Conservation (phyloP, 1,284 basidiomycete genomes). For the Boletus sp. region DNA sequence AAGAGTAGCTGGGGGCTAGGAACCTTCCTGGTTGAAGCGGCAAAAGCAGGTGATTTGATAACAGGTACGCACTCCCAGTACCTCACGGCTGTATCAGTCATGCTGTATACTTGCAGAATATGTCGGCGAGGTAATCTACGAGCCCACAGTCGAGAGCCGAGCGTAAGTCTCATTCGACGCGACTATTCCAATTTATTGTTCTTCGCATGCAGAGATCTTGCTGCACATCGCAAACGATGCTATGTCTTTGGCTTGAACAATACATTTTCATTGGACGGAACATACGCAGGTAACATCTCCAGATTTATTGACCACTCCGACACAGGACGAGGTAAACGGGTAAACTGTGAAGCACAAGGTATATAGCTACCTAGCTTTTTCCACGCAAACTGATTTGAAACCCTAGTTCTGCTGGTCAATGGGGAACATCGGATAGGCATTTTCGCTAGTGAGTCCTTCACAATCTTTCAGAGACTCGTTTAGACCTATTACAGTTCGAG, state of each 20-base stretch:
- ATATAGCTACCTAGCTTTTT: constrained; percentile 7
- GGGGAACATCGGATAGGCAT: constrained; percentile 58
- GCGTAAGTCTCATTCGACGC: constrained; percentile 36
- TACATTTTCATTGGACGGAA: constrained; percentile 45
- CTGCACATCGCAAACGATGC: constrained; percentile 39
- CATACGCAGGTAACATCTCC: constrained; percentile 50
- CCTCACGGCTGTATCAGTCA: not conserved
- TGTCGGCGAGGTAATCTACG: constrained; percentile 39
- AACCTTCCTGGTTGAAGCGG: constrained; percentile 37
- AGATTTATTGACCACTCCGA: constrained; percentile 57
- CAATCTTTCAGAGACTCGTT: not conserved
- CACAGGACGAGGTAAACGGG: constrained; percentile 9
- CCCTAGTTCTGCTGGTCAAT: constrained; percentile 50
- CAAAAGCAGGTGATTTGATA: constrained; percentile 33
- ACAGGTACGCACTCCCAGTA: constrained; percentile 32
- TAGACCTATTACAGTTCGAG: constrained; percentile 27
- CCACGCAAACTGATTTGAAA: constrained; percentile 3
- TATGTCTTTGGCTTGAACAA: constrained; percentile 55
- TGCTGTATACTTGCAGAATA: constrained; percentile 38
- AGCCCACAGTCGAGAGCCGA: constrained; percentile 32
- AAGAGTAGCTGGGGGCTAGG: constrained; percentile 41
- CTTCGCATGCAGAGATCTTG: constrained; percentile 21
- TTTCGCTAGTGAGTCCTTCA: constrained; percentile 42
- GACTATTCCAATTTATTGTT: not conserved
- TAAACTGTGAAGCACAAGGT: constrained; percentile 49